Conservation (phyloP, 2,329 filamentous ascomycete species). For the Penicillium polonicum region DNA sequence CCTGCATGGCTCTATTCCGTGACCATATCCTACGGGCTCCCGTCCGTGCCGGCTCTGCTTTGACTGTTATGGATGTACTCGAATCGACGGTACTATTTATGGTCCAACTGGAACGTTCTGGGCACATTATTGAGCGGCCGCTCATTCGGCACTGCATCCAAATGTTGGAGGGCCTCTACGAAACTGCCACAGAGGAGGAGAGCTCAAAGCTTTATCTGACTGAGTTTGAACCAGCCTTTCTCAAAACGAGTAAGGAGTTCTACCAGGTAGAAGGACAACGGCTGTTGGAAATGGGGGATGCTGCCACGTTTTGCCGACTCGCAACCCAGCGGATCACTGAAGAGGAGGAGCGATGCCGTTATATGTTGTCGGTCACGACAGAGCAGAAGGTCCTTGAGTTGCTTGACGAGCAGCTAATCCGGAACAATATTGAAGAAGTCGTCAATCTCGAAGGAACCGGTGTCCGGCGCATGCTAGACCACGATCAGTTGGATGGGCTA, state of each 20-base stretch:
- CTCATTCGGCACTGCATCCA: slow-evolving; percentile 79
- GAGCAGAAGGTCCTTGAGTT: slow-evolving; percentile 71
- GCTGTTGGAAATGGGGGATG: slow-evolving; percentile 74
- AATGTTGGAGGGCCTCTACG: slow-evolving; percentile 88
- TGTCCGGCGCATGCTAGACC: slow-evolving; percentile 85
- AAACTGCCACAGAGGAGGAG: slow-evolving; percentile 74
- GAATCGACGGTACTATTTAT: slow-evolving; percentile 84
- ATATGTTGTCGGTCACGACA: slow-evolving; percentile 73
- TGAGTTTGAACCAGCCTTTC: slow-evolving; percentile 75
- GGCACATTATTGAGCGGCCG: slow-evolving; percentile 80
- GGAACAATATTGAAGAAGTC: slow-evolving; percentile 74
- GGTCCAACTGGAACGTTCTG: slow-evolving; percentile 86
- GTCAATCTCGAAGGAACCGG: slow-evolving; percentile 82
- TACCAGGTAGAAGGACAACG: slow-evolving; percentile 73
- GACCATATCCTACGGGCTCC: slow-evolving; percentile 74
- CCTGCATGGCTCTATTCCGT: slow-evolving; percentile 83
- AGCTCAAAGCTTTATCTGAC: slow-evolving; percentile 79
- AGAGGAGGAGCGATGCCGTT: slow-evolving; percentile 78
- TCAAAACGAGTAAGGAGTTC: slow-evolving; percentile 68
- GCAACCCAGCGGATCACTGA: slow-evolving; percentile 73
- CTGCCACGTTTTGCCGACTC: slow-evolving; percentile 76
- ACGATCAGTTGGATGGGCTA: slow-evolving; percentile 76
- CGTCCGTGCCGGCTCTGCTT: slow-evolving; percentile 43
- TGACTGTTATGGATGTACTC: slow-evolving; percentile 69
- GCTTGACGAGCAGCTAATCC: slow-evolving; percentile 78